Base-by-base conservation (phyloP, 805 yeast genomes). In the Tetrapisispora phaffii region DNA sequence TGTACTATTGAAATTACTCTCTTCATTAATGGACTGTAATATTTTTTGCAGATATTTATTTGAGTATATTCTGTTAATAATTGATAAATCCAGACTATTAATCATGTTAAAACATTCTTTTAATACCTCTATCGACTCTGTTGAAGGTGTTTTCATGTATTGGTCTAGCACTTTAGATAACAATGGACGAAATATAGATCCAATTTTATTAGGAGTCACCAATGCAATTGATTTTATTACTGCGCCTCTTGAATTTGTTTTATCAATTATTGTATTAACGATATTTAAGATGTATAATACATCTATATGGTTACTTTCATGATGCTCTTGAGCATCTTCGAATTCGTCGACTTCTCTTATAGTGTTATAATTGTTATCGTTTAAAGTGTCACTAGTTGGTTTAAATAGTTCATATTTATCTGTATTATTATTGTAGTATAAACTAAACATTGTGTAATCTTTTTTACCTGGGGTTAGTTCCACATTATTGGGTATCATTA, bases 401-500 rank as follows among this genome's bases (percentile, higher is more conserved):
- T 59, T 63, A 47, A 67, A 55, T 13, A 62, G 23, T 34, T 58
- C 50, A 39, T 58, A 59, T 10, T 19, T 19, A 26, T 44, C 39
- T 2, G 55, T 47, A 13, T 15, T 29, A n/a, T 44, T 38, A 41
- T 73, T 58, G 39, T 66, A 60, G 58, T 71, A 79, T 10, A 82
- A 57, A 15, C 80, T 69, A 49, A 80, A 74, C 7, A 74, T 56
- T 0, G 85, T 79, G 50, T 68, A 78, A 55, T 80, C 82, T 45
- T 78, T 79, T n/a, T 64, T 70, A 38, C 75, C 65, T 38, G 73
- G 68, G 20, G 52, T 57, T 33, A 62, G 65, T 51, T 81, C 80
- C 39, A 76, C 68, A 53, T 77, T 82, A 49, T 76, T 76, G 0
- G 85, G 84, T 8, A 82, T 67, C 77, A 80, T 73, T 34, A 80